phyloP scores from a whole-genome alignment of 2,329 filamentous ascomycete genomes.

The Chaetomium sp. region DNA sequence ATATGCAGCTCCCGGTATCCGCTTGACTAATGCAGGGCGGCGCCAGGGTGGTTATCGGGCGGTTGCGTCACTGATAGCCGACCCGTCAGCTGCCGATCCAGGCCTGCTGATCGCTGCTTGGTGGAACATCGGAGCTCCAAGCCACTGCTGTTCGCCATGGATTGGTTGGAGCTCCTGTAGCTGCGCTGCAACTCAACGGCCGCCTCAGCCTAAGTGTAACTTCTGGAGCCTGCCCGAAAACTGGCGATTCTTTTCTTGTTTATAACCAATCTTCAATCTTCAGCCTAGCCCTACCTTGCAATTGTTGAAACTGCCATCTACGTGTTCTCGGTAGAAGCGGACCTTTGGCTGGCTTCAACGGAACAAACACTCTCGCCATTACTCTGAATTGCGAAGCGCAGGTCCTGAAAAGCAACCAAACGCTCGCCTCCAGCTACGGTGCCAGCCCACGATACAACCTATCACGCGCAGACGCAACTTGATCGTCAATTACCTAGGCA shows the following conservation, averaged over 20 bases:
- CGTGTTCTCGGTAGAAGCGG: not conserved
- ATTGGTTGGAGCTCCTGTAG: constrained; percentile 22
- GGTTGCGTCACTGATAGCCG: constrained; percentile 35
- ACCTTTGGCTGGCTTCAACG: not conserved
- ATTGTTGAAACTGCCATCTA: not conserved
- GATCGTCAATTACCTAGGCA: not conserved
- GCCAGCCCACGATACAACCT: not conserved
- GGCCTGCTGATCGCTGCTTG: constrained; percentile 30
- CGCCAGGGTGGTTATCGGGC: constrained; percentile 26
- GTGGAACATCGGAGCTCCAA: constrained; percentile 22
- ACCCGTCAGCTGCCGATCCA: constrained; percentile 26
- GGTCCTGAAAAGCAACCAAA: not conserved
- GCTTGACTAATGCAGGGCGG: not conserved
- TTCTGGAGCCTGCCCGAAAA: constrained; percentile 2
- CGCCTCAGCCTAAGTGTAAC: constrained; percentile 14
- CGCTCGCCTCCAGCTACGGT: not conserved
- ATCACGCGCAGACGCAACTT: not conserved
- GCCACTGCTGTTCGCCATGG: constrained; percentile 11
- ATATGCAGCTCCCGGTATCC: not conserved
- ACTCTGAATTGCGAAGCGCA: not conserved
- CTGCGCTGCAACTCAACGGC: constrained; percentile 1
- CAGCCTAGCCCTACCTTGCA: not conserved
- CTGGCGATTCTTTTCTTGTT: not conserved
- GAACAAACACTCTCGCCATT: not conserved
- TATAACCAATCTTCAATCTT: not conserved